phyloP scores from a whole-genome alignment of 139 green algal species.

The Yamagishiella unicocca region DNA sequence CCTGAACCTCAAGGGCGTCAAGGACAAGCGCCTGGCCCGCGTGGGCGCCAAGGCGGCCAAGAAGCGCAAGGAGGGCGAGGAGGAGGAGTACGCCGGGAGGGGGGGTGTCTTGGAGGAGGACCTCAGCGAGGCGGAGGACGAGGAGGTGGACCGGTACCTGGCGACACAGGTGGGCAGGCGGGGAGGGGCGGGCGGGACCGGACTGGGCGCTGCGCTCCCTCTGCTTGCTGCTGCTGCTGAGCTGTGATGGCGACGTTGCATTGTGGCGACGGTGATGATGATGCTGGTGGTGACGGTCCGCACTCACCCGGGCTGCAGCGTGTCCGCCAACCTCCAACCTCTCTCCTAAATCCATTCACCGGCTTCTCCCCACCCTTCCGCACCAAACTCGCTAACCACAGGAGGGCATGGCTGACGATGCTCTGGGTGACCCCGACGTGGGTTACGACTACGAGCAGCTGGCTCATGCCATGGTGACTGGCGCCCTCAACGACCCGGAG shows the following conservation, averaged over 20 bases:
- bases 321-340: no score
- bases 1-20: constrained; percentile 67
- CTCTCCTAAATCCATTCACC: no score
- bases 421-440: constrained; percentile 52
- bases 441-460: constrained; percentile 75
- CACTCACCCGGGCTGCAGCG: no score
- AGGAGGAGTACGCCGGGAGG: constrained; percentile 39
- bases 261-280: not conserved
- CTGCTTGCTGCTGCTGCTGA: not conserved
- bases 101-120: constrained; percentile 2
- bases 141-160: constrained; percentile 53
- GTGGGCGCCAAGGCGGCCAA: constrained; percentile 27
- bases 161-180: constrained; percentile 44
- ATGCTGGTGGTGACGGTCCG: not conserved
- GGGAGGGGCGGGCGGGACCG: not conserved
- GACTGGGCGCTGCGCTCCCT: no score
- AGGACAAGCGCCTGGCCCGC: constrained; percentile 46
- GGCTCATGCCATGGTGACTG: constrained; percentile 62
- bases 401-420: constrained; percentile 55
- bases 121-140: constrained; percentile 45
- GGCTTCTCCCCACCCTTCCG: not conserved
- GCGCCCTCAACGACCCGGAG: constrained; percentile 3
- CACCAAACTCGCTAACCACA: not conserved
- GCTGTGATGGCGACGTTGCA: not conserved
- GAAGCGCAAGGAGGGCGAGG: constrained; percentile 29